A percentile compares a stretch with the other conserved stretches of the same genome.
Evolutionary conservation across 2,329 filamentous ascomycete genomes (phyloP).

Genomic region (Thermothelomyces thermophilus): DNA sequence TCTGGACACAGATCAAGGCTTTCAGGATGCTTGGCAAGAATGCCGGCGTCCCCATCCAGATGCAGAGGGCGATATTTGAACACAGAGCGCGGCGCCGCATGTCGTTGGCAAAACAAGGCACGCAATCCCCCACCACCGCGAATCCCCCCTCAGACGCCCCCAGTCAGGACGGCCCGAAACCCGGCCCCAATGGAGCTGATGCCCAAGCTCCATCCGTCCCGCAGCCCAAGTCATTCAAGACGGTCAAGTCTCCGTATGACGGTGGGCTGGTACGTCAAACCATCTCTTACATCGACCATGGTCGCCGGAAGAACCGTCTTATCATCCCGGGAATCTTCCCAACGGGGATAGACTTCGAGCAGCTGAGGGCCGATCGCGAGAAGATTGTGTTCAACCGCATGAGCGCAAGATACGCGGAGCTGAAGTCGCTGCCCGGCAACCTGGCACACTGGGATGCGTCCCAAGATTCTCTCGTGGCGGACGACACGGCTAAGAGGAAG

Average conservation of each 20-base stretch:
- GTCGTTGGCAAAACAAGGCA: slow-evolving; percentile 42
- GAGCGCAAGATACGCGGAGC: slow-evolving; percentile 72
- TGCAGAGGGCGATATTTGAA: slow-evolving; percentile 79
- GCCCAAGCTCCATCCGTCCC: slow-evolving; percentile 20
- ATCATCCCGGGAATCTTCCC: slow-evolving; percentile 86
- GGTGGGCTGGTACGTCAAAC: slow-evolving; percentile 44
- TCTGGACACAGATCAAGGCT: slow-evolving; percentile 81
- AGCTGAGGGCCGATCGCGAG: slow-evolving; percentile 79
- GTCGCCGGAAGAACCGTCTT: slow-evolving; percentile 65
- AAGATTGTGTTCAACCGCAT: slow-evolving; percentile 86
- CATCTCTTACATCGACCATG: slow-evolving; percentile 77
- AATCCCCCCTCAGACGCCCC: slow-evolving; percentile 24
- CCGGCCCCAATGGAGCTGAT: slow-evolving; percentile 34
- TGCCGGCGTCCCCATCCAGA: slow-evolving; percentile 65
- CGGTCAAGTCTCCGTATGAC: slow-evolving; percentile 67
- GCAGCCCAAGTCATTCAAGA: slow-evolving; percentile 52
- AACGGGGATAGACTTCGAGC: slow-evolving; percentile 79
- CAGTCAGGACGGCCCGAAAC: slow-evolving; percentile 32
- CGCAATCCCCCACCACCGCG: slow-evolving; percentile 35
- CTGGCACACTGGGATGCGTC: slow-evolving; percentile 80
- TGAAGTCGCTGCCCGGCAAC: slow-evolving; percentile 79
- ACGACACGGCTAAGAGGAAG: slow-evolving; percentile 79
- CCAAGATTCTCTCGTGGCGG: slow-evolving; percentile 58
- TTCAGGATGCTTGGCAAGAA: slow-evolving; percentile 91
- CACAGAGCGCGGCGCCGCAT: slow-evolving; percentile 61